Conservation (phyloP, 306 rosid species). For the Vigna unguiculata region DNA sequence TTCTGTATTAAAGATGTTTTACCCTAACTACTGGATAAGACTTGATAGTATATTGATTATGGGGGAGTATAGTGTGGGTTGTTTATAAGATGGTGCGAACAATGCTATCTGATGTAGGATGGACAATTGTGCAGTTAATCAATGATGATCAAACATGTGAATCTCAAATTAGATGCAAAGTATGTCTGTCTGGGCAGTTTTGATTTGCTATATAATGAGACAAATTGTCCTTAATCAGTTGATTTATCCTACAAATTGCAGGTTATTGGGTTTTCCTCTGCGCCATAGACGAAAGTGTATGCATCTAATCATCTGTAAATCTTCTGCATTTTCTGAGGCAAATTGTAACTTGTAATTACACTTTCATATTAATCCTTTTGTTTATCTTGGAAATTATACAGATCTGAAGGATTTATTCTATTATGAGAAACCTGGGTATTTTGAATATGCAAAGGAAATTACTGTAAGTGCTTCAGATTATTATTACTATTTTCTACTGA, state of each 20-base stretch:
- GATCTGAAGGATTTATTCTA: constrained; percentile 76
- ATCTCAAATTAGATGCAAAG: constrained; percentile 28
- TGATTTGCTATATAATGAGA: neutral
- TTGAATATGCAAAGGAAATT: constrained; percentile 83
- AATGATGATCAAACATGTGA: constrained; percentile 30
- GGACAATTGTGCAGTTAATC: constrained; percentile 3
- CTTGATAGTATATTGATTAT: constrained; percentile 7
- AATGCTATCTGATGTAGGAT: constrained; percentile 6
- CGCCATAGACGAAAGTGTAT: constrained; percentile 79
- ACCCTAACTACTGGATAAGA: constrained; percentile 1
- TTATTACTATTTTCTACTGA: constrained; percentile 20
- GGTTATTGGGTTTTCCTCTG: constrained; percentile 78
- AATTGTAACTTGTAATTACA: constrained; percentile 27
- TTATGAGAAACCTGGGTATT: constrained; percentile 73
- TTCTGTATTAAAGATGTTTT: too few relatives aligned
- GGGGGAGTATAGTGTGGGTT: constrained; percentile 29
- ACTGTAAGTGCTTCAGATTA: constrained; percentile 62
- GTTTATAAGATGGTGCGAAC: constrained; percentile 21
- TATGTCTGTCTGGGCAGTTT: constrained; percentile 26
- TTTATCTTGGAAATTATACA: constrained; percentile 45
- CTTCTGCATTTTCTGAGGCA: constrained; percentile 30
- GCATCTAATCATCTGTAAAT: constrained; percentile 47
- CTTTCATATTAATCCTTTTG: constrained; percentile 22
- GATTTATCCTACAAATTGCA: constrained; percentile 51
- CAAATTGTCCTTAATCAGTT: constrained; percentile 26